Evolutionary conservation across 2,329 filamentous ascomycete species (phyloP).

Genomic region (Fusarium robinianum): DNA sequence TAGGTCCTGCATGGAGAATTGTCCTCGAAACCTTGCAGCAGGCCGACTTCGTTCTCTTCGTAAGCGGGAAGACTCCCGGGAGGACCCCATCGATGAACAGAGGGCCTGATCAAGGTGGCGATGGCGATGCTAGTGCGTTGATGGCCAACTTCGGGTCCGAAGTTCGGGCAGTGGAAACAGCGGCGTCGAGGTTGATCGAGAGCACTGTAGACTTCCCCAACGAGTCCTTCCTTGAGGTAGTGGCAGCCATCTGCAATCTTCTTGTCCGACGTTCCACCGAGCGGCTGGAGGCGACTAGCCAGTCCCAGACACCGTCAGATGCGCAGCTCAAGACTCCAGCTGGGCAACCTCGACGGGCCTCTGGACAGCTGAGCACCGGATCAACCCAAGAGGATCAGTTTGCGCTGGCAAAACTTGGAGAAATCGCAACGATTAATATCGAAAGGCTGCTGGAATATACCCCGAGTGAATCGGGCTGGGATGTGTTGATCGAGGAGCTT

Average conservation of each 20-base stretch:
- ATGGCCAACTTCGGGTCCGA: conserved; percentile 76
- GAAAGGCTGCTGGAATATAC: conserved; percentile 71
- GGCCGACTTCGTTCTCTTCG: conserved; percentile 83
- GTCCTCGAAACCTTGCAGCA: conserved; percentile 90
- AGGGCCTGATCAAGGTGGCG: conserved; percentile 52
- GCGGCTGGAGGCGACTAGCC: conserved; percentile 21
- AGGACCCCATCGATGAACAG: conserved; percentile 55
- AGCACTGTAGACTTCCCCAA: conserved; percentile 92
- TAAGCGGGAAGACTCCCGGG: conserved; percentile 59
- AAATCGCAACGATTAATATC: conserved; percentile 74
- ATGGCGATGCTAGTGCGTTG: conserved; percentile 55
- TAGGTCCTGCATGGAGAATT: conserved; percentile 86
- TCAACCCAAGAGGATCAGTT: conserved; percentile 67
- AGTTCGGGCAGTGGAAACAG: conserved; percentile 85
- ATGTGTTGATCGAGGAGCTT: conserved; percentile 62
- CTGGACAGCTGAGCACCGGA: conserved; percentile 49
- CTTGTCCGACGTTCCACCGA: conserved; percentile 52
- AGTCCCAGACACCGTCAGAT: conserved; percentile 28
- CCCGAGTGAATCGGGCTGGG: conserved; percentile 76
- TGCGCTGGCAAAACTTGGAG: conserved; percentile 73
- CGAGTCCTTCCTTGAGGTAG: conserved; percentile 75
- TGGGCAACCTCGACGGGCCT: conserved; percentile 51
- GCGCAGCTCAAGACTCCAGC: conserved; percentile 44
- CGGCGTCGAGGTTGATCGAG: conserved; percentile 83
- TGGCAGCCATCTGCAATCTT: conserved; percentile 75